Evolutionary conservation across 176 grass and related monocot genomes (phyloP).

Genomic region (Cenchrus purpureus): DNA sequence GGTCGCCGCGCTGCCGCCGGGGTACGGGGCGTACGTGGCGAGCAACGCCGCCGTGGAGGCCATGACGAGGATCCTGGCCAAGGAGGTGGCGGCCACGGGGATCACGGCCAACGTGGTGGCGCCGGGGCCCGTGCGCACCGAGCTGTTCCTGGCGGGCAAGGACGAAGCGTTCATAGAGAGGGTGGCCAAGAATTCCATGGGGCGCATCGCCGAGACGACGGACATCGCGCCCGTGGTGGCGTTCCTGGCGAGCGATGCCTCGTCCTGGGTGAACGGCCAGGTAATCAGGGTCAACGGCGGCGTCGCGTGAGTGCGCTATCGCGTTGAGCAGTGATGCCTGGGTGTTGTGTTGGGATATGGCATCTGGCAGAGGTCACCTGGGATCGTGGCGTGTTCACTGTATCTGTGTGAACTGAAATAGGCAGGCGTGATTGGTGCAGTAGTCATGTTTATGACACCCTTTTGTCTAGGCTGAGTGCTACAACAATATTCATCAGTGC

Average conservation of each 20-base stretch:
- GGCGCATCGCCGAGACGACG: slow-evolving; percentile 15
- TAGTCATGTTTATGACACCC: too few species aligned
- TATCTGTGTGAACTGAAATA: not conserved
- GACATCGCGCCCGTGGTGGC: slow-evolving; percentile 30
- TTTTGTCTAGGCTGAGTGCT: not conserved
- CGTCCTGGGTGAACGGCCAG: slow-evolving; percentile 29
- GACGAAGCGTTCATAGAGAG: slow-evolving; percentile 21
- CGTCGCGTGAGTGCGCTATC: not conserved
- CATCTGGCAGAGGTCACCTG: too few species aligned
- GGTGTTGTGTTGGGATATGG: not conserved
- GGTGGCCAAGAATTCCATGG: slow-evolving; percentile 19
- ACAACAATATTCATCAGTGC: not conserved
- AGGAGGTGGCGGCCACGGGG: slow-evolving; percentile 7
- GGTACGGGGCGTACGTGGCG: slow-evolving; percentile 37
- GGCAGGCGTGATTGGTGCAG: not conserved
- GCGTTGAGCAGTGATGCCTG: too few species aligned
- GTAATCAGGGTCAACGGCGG: slow-evolving; percentile 40
- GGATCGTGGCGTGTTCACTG: not conserved
- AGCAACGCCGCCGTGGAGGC: slow-evolving; percentile 46
- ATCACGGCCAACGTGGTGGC: slow-evolving; percentile 30
- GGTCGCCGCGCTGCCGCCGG: slow-evolving; percentile 32
- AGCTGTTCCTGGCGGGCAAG: slow-evolving; percentile 26
- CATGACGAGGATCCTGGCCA: slow-evolving; percentile 27
- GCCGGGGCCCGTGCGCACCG: slow-evolving; percentile 18
- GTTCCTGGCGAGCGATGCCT: slow-evolving; percentile 30